Conservation (phyloP, 2,329 filamentous ascomycete species). For the Fusarium xylarioides region DNA sequence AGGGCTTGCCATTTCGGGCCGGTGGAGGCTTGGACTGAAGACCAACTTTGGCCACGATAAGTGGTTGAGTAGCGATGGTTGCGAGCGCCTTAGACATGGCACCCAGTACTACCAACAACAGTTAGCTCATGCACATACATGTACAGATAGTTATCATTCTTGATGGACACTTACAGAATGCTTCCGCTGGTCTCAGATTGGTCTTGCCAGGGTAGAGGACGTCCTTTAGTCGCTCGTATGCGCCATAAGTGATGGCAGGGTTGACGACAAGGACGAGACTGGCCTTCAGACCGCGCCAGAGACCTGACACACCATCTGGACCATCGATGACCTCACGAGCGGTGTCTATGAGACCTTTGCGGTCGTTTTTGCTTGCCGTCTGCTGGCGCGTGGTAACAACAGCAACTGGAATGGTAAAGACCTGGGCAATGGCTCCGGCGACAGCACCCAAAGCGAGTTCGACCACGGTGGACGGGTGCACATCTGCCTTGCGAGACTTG, state of each 20-base stretch:
- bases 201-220: slow-evolving; percentile 79
- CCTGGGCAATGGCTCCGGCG: slow-evolving; percentile 88
- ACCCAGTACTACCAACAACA: slow-evolving; percentile 74
- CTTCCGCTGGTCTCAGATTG: slow-evolving; percentile 82
- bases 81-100: slow-evolving; percentile 92
- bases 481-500: slow-evolving; percentile 60
- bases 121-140: slow-evolving; percentile 6
- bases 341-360: slow-evolving; percentile 87
- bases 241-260: slow-evolving; percentile 96
- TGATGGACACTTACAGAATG: slow-evolving; percentile 76
- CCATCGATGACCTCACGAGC: slow-evolving; percentile 88
- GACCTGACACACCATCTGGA: slow-evolving; percentile 86
- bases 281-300: slow-evolving; percentile 96
- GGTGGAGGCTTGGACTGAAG: slow-evolving; percentile 93
- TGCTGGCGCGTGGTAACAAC: slow-evolving; percentile 97
- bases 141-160: background rate
- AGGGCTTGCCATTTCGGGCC: slow-evolving; percentile 84
- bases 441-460: slow-evolving; percentile 88
- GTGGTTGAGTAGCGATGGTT: slow-evolving; percentile 89
- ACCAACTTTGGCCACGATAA: slow-evolving; percentile 98
- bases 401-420: slow-evolving; percentile 96
- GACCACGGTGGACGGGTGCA: slow-evolving; percentile 76
- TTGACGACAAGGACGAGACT: slow-evolving; percentile 96
- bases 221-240: slow-evolving; percentile 88
- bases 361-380: slow-evolving; percentile 84